Evolutionary conservation across 331 rosid species (phyloP).

Genomic region (Cydonia oblonga): DNA sequence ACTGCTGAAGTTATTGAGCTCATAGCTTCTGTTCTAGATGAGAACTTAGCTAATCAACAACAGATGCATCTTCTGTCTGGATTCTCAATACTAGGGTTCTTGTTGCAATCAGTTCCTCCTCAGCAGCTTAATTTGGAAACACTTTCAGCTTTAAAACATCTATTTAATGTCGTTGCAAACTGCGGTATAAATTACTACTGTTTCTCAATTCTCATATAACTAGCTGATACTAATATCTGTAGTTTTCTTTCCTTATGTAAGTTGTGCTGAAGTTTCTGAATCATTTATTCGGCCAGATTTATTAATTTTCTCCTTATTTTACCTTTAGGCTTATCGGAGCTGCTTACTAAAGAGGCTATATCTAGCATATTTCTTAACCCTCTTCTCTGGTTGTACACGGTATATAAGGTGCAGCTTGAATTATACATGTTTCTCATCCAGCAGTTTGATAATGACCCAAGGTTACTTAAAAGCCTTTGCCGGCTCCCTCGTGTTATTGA

Average conservation of each 20-base stretch:
- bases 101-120: conserved; percentile 87
- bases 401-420: conserved; percentile 83
- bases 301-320: conserved; percentile 3
- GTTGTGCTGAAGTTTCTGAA: not conserved
- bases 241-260: not conserved
- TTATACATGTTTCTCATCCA: conserved; percentile 89
- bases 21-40: conserved; percentile 85
- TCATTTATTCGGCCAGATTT: not conserved
- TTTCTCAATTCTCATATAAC: conserved; percentile 20
- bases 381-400: conserved; percentile 66
- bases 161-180: conserved; percentile 63
- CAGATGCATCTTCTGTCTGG: conserved; percentile 97
- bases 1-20: conserved; percentile 80
- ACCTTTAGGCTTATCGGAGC: conserved; percentile 58
- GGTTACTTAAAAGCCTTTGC: conserved; percentile 69
- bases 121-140: conserved; percentile 70
- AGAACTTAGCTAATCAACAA: conserved; percentile 84
- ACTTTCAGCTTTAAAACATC: conserved; percentile 73
- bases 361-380: conserved; percentile 86
- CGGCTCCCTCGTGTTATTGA: conserved; percentile 83
- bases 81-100: conserved; percentile 84
- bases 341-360: conserved; percentile 75
- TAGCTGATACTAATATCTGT: not conserved
- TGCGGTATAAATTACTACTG: conserved; percentile 39
- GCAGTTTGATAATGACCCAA: conserved; percentile 88